Percentiles rank a stretch among this genome's conserved stretches.
phyloP scores from a whole-genome alignment of 345 rosid species.

The Viola odorata region DNA sequence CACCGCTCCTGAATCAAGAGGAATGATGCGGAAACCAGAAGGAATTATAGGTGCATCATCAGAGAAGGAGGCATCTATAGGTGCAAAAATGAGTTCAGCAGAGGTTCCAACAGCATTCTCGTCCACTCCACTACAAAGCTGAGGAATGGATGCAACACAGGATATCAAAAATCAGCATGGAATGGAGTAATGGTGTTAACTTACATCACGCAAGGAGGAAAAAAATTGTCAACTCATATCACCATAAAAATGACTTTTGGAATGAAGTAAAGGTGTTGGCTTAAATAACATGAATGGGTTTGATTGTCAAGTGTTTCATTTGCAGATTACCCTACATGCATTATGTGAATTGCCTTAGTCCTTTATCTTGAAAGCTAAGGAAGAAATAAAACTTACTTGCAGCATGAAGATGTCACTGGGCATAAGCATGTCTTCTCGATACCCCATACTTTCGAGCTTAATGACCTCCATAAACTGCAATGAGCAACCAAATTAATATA shows the following conservation, averaged over 20 bases:
- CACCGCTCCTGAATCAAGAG: constrained; percentile 93
- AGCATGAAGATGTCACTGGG: constrained; percentile 84
- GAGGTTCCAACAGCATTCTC: constrained; percentile 88
- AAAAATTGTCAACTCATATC: too few species aligned
- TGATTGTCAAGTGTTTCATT: too few species aligned
- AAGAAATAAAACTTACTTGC: constrained; percentile 51
- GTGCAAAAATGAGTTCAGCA: constrained; percentile 97
- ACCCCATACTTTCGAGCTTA: constrained; percentile 80
- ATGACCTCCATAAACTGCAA: constrained; percentile 87
- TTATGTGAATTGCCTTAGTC: not conserved
- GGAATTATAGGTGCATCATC: constrained; percentile 98
- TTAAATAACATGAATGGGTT: too few species aligned
- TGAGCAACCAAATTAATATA: constrained; percentile 1
- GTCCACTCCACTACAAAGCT: constrained; percentile 72
- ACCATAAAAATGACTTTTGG: too few species aligned
- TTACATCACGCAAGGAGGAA: too few species aligned
- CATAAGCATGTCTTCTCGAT: constrained; percentile 82
- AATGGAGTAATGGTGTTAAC: too few species aligned
- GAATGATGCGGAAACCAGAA: constrained; percentile 97
- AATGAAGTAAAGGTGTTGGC: too few species aligned
- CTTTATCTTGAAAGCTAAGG: not conserved
- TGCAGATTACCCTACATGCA: too few species aligned
- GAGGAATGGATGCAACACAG: not conserved
- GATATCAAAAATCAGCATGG: not conserved
- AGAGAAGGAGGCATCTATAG: constrained; percentile 95